phyloP scores from a whole-genome alignment of 2,329 filamentous ascomycete species.

The Microdochium bolleyi region DNA sequence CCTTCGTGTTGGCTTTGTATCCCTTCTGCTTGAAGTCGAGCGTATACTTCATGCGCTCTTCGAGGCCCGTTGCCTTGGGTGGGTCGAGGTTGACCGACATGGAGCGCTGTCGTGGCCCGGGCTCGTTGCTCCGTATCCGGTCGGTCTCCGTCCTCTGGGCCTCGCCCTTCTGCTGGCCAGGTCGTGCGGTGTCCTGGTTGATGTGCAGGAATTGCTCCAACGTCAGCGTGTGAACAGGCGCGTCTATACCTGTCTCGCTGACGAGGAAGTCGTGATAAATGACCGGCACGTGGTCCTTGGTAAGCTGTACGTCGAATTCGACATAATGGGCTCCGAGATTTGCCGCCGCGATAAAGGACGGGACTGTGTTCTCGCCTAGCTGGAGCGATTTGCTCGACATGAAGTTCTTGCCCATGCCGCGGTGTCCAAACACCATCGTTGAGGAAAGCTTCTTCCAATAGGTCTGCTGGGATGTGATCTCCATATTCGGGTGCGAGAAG shows the following conservation, averaged over 20 bases:
- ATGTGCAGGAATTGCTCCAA: constrained; percentile 93
- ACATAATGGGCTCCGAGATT: constrained; percentile 78
- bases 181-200: constrained; percentile 48
- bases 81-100: constrained; percentile 46
- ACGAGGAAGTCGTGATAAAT: constrained; percentile 99
- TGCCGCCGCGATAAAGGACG: constrained; percentile 91
- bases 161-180: constrained; percentile 19
- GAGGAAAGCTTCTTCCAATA: constrained; percentile 93
- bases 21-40: constrained; percentile 90
- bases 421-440: constrained; percentile 71
- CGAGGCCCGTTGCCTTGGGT: constrained; percentile 29
- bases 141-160: constrained; percentile 3
- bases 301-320: constrained; percentile 85
- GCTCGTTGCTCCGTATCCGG: constrained; percentile 20
- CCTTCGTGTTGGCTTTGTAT: constrained; percentile 91
- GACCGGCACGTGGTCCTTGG: constrained; percentile 96
- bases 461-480: constrained; percentile 79
- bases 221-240: constrained; percentile 89
- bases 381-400: constrained; percentile 79
- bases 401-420: constrained; percentile 84
- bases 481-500: constrained; percentile 90
- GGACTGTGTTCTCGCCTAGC: constrained; percentile 90
- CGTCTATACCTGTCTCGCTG: constrained; percentile 94
- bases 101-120: constrained; percentile 35
- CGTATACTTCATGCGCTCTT: constrained; percentile 95